Conservation (phyloP, 73 alveolate genomes). For the Effrenium voratum region DNA sequence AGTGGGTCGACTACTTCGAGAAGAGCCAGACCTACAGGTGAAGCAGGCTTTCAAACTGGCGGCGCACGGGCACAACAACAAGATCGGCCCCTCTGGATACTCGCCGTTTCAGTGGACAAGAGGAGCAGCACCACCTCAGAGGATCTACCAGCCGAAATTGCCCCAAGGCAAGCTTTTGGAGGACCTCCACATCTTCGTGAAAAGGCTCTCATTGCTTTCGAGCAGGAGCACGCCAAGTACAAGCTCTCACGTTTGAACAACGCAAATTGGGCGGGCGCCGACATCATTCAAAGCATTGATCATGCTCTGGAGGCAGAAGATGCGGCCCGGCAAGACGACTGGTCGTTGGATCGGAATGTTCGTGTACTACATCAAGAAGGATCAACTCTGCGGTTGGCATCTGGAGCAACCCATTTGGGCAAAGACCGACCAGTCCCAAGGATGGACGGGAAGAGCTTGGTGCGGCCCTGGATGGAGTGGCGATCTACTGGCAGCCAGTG, state of each 20-base stretch:
- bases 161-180: neutral
- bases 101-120: conserved; percentile 9
- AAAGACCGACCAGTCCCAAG: neutral
- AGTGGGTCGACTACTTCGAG: neutral
- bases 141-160: neutral
- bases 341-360: neutral
- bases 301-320: conserved; percentile 29
- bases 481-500: neutral
- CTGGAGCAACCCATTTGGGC: neutral
- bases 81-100: neutral
- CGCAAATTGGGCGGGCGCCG: neutral
- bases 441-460: neutral
- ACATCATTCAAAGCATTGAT: neutral
- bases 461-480: neutral
- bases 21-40: neutral
- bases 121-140: conserved; percentile 13
- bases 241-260: conserved; percentile 10
- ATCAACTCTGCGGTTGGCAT: neutral
- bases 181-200: neutral
- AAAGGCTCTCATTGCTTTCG: neutral
- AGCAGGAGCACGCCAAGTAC: conserved; percentile 18
- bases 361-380: neutral
- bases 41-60: neutral
- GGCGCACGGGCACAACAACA: neutral
- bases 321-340: neutral